A percentile compares a stretch with the other conserved stretches of the same genome.
Evolutionary conservation across 169 alveolate species (phyloP).

Genomic region (Pseudocohnilembus persalinus): DNA sequence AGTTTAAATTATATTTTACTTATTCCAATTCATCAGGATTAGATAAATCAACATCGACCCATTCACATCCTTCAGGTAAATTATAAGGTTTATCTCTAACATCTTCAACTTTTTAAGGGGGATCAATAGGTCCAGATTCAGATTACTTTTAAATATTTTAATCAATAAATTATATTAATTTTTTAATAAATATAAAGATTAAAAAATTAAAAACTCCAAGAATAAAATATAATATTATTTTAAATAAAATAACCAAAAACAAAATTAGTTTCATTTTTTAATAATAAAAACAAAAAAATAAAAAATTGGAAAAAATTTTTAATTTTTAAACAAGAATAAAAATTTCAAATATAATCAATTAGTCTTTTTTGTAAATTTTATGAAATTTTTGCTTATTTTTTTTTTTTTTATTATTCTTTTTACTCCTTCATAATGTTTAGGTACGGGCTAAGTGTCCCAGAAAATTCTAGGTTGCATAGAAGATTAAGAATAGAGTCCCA

Average conservation of each 20-base stretch:
- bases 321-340: no score
- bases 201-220: neutral
- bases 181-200: no score
- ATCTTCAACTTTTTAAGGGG: conserved; percentile 65
- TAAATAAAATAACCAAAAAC: neutral
- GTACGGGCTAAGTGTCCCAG: neutral
- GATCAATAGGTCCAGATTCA: conserved; percentile 54
- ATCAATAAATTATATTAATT: neutral
- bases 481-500: neutral
- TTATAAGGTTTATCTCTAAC: conserved; percentile 80
- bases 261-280: no score
- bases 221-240: no score
- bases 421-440: neutral
- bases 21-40: conserved; percentile 72
- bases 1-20: conserved; percentile 16
- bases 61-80: conserved; percentile 92
- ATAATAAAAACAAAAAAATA: no score
- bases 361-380: no score
- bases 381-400: no score
- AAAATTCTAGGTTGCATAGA: neutral
- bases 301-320: no score
- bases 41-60: conserved; percentile 90
- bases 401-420: no score
- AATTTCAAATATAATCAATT: no score
- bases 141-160: conserved; percentile 24